A percentile compares a stretch with the other conserved stretches of the same genome.
Evolutionary conservation across 176 grass and related monocot genomes (phyloP).

Genomic region (Secale cereale): DNA sequence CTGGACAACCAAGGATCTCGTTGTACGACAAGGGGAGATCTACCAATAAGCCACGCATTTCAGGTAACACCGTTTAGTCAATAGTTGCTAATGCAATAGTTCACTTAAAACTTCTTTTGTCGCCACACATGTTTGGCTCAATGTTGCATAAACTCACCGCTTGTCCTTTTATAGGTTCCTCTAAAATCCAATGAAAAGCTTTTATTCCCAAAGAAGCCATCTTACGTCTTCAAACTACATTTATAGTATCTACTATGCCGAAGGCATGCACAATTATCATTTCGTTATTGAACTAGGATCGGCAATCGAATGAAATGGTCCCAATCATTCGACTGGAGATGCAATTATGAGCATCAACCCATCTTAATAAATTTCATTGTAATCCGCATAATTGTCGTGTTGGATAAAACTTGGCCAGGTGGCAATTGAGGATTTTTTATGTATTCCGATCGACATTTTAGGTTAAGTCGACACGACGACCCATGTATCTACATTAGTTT

Average conservation of each 20-base stretch:
- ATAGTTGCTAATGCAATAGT: not conserved
- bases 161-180: accelerated
- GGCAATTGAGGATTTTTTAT: not conserved
- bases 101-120: not conserved
- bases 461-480: not conserved
- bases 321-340: not conserved
- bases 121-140: not conserved
- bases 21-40: no score
- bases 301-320: accelerated
- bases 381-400: no score
- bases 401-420: not conserved
- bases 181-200: not conserved
- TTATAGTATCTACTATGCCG: not conserved
- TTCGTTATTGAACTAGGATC: not conserved
- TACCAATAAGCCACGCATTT: not conserved
- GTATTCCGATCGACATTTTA: not conserved
- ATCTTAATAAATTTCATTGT: not conserved
- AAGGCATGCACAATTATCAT: not conserved
- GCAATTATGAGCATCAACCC: not conserved
- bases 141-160: not conserved
- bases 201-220: not conserved
- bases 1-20: no score
- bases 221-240: not conserved
- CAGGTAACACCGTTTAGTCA: not conserved
- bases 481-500: not conserved